Evolutionary conservation across 768 basidiomycete species (phyloP), one percentile per base, ranked within the genome.

Genomic region (Austroboletus eburneus): DNA sequence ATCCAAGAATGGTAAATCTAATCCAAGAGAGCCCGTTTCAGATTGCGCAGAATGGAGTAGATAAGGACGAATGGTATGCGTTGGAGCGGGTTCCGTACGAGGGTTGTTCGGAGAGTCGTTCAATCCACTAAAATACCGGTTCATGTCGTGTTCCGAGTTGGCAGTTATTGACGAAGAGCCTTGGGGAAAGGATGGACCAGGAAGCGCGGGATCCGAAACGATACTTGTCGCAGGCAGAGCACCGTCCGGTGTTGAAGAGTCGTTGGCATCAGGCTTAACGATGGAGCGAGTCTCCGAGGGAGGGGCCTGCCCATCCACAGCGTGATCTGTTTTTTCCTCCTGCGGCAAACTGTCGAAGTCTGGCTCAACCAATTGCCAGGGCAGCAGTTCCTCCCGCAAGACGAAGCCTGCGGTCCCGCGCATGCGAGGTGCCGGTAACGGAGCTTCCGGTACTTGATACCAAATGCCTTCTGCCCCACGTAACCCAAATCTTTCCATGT

Each of bases 81-180:
- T 36, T 12, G 43, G 48, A 33, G 33, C 0, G 17, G 10, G 25
- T 4, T 39, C 42, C 23, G 37, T 18, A 21, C 9, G 18, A 10
- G 35, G 29, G 18, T 54, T 64, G 27, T 40, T 37, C 16, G 55
- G 63, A 20, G 64, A 57, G 35, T 57, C 57, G 14, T 46, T 30
- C 12, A 66, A 27, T 21, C 57, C 66, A 29, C 64, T 59, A 20
- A 66, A 51, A 32, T 57, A 65, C 36, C 48, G 52, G 23, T 63
- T 39, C 56, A 66, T 64, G 22, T 64, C 63, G 8, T 41, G 45
- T 17, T 51, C 57, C 23, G 33, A n/a, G 21, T 57, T 61, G 7
- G 50, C 43, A n/a, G 17, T 39, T 23, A 48, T 16, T 9, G 35
- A 42, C n/a, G 45, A 24, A 6, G 17, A 3, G 6, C 32, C 38